Evolutionary conservation across 495 filamentous ascomycete genomes (phyloP), one percentile per base, ranked within the genome.

Genomic region (Aspergillus asperescens): DNA sequence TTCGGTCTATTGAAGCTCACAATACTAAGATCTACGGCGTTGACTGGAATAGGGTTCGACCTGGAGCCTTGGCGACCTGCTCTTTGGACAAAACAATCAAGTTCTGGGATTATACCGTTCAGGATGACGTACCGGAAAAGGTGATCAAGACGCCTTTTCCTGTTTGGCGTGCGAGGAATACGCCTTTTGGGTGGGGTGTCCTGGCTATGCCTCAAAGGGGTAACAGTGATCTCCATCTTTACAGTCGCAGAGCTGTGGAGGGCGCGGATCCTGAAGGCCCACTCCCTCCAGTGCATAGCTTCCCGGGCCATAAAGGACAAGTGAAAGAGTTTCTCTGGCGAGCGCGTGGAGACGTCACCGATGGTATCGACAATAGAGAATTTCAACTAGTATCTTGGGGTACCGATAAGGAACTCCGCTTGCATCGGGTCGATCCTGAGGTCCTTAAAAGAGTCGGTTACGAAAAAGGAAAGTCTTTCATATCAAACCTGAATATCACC

Each of bases 261-360:
- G 67, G 72, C 1, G 72, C 78, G 32, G 71, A 67, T 8, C 57
- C 69, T 3, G 73, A 75, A 4, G 73, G 75, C n/a, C 55, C 66
- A 13, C 61, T 77, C n/a, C 66, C 68, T 22, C 79, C 87, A 19
- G 82, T 85, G 5, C 80, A 84, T 56, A 80, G 80, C 41, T 97
- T 96, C 50, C 78, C 81, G 12, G 89, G 89, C 5, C 92, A 97
- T 62, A 82, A 82, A 40, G 83, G 87, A 50, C 88, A 90, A 57
- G 88, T 92, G 20, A 95, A 95, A 58, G 92, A 97, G 50, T 96
- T 97, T 52, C 71, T 97, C 7, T 97, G 92, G 92, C 78, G 92
- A 61, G 81, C 80, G 27, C 83, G 91, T 47, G 92, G 91, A 13
- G 70, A 66, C 5, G 75, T 83, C n/a, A 75, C 82, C 5, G 81